These are phyloP conservation scores for Haplographium delicatum DNA, from an alignment of 495 filamentous ascomycete species.

Conservation along the genomic window DNA sequence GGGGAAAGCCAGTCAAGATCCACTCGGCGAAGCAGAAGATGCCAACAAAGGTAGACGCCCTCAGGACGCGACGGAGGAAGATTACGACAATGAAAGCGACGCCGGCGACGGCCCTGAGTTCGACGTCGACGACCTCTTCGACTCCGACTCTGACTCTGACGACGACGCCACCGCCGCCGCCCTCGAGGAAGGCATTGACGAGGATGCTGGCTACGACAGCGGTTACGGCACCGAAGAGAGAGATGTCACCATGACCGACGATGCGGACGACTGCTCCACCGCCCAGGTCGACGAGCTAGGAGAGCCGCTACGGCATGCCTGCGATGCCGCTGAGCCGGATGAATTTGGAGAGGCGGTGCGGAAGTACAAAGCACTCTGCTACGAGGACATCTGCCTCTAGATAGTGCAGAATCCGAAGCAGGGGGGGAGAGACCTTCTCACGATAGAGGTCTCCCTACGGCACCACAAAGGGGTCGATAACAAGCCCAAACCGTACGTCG, in stretches of 20 bases:
- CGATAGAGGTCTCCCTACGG: conserved; percentile 1
- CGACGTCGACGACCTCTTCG: conserved; percentile 5
- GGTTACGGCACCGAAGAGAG: conserved; percentile 12
- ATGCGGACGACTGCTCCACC: background rate
- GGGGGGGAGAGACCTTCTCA: background rate
- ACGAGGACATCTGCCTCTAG: background rate
- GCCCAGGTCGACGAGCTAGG: conserved; percentile 7
- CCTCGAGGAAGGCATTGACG: conserved; percentile 1
- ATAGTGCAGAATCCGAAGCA: background rate
- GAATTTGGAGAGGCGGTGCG: conserved; percentile 9
- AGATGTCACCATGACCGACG: conserved; percentile 11
- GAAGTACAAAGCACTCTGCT: conserved; percentile 20
- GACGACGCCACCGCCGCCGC: background rate
- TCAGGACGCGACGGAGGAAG: conserved; percentile 1
- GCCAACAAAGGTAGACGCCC: background rate
- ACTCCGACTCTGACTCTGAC: background rate
- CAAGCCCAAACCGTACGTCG: conserved; percentile 31
- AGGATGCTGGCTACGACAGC: conserved; percentile 5
- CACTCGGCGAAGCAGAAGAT: conserved; percentile 18
- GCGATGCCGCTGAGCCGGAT: conserved; percentile 6
- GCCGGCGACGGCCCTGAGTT: conserved; percentile 2
- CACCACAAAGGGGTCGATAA: conserved; percentile 13
- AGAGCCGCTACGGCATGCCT: conserved; percentile 1
- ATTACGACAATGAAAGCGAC: conserved; percentile 14
- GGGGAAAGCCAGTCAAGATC: conserved; percentile 13